Base-by-base conservation (phyloP, 2,329 filamentous ascomycete species). In the Aspergillus candidus region DNA sequence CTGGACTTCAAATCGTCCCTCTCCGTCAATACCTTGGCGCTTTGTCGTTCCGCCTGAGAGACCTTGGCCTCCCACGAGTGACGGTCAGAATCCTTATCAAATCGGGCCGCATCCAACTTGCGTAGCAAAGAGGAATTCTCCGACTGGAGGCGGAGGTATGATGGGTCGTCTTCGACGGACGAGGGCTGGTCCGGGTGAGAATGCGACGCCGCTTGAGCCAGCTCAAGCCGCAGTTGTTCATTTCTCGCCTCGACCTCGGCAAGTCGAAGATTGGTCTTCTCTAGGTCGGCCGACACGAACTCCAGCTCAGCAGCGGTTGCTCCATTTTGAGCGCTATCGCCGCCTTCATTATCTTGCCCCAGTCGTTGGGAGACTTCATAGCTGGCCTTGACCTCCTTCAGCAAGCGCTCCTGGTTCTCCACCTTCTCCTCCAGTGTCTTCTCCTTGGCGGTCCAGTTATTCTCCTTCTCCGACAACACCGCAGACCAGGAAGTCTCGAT, bases 401-500 rank as follows among this genome's bases (percentile, higher is more conserved):
- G 70, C 32, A 98, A 70, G 6, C 89, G 82, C 38, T 98, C 93
- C 62, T 98, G 91, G 56, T 85, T 94, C 65, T 96, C 91, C 3
- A 94, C 76, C 69, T 96, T 97, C 57, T 97, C 91, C 60, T 95
- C 89, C 47, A 96, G 69, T 22, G 80, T 82, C 70, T 86, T 87
- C 71, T 98, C 93, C 63, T 94, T 96, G 7, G 91, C 83, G 42
- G 86, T 83, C 93, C 93, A 98, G 61, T 98, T 98, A 65, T 91
- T 88, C 58, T 88, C 85, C 70, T 95, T 96, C 73, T 98, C 93
- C 44, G 86, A 83, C 40, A 98, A 66, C 4, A 96, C 90, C 17
- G 88, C 89, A 11, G 80, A 79, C 91, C 93, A 98, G 3, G 88
- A 93, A 11, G 80, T 72, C 68, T 97, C 89, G 2, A 97, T 83